Evolutionary conservation across 768 basidiomycete genomes (phyloP).

Genomic region (Leccinum sublutescens): DNA sequence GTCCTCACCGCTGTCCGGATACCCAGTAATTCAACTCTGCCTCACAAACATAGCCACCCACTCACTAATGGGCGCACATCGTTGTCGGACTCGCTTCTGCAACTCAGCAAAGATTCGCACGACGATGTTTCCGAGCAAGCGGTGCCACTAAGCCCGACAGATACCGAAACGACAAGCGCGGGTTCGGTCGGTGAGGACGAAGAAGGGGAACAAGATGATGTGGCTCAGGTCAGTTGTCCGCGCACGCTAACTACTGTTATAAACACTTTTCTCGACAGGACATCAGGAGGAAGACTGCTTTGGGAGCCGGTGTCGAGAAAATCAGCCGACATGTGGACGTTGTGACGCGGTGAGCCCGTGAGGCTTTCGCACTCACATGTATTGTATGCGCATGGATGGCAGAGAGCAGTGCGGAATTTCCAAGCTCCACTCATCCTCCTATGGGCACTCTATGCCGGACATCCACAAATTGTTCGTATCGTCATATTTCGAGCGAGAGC

Average conservation of each 20-base stretch:
- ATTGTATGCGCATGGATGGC: neutral
- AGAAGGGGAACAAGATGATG: slow-evolving; percentile 15
- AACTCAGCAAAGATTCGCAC: slow-evolving; percentile 5
- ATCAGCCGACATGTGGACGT: slow-evolving; percentile 33
- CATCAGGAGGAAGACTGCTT: slow-evolving; percentile 28
- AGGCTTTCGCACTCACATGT: neutral
- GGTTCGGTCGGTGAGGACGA: slow-evolving; percentile 16
- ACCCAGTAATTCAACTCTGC: slow-evolving; percentile 9
- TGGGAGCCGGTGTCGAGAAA: slow-evolving; percentile 37
- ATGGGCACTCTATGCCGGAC: neutral
- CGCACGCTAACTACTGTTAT: neutral
- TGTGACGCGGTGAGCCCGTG: slow-evolving; percentile 15
- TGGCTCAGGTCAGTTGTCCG: slow-evolving; percentile 16
- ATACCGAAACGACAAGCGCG: slow-evolving; percentile 8
- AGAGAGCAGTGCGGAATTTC: slow-evolving; percentile 7
- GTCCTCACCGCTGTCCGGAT: slow-evolving; percentile 27
- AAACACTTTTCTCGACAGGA: slow-evolving; percentile 21
- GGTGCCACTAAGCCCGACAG: slow-evolving; percentile 7
- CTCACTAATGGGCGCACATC: neutral
- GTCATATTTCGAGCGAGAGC: neutral
- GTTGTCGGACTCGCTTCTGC: slow-evolving; percentile 6
- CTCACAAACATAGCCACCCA: slow-evolving; percentile 8
- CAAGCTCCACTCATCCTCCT: slow-evolving; percentile 11
- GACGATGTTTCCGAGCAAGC: neutral
- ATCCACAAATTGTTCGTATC: slow-evolving; percentile 2